Base-by-base conservation (phyloP, 768 basidiomycete genomes). In the Mycena galericulata region DNA sequence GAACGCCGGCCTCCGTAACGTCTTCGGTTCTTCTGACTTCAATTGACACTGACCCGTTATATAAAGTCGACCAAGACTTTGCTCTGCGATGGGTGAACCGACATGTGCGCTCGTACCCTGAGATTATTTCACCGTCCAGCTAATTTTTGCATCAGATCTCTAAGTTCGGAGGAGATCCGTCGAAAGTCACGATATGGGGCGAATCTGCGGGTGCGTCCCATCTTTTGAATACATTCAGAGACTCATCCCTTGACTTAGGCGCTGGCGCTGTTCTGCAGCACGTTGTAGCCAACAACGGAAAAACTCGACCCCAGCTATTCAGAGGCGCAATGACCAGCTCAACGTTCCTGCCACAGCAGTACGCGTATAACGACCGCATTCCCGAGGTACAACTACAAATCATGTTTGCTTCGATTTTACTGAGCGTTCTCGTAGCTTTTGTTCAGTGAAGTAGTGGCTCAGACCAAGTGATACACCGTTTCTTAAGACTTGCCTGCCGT, bases 1-100 rank as follows among this genome's bases (percentile, higher is more conserved):
- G 36, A 67, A 67, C 30, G 66, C 66, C 6, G 66, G 66, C 2
- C 32, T 68, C 22, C 55, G 67, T 68, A 17, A 61, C 17, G 17
- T n/a, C 4, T 15, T 62, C 4, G 1, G 17, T 46, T 41, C 7
- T 26, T n/a, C 1, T 22, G 2, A 22, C 8, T 18, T 14, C 26
- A 10, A 5, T 41, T n/a, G n/a, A n/a, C n/a, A n/a, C n/a, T n/a
- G n/a, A n/a, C 34, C 34, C 30, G 6, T 24, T n/a, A n/a, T n/a
- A n/a, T n/a, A n/a, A n/a, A 61, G 59, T 61, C 30, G 59, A 61
- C 47, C 59, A 61, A 24, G 59, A 61, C 27, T 61, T 61, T 32
- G 49, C 49, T 5, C 22, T 50, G n/a, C 27, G 49, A 50, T 50
- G 49, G 49, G 27, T 27, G 2, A 50, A 50, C 32, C 30, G 18